These are phyloP conservation scores for Gentiana dahurica DNA, from an alignment of 257 asterid species.

Conservation along the genomic window DNA sequence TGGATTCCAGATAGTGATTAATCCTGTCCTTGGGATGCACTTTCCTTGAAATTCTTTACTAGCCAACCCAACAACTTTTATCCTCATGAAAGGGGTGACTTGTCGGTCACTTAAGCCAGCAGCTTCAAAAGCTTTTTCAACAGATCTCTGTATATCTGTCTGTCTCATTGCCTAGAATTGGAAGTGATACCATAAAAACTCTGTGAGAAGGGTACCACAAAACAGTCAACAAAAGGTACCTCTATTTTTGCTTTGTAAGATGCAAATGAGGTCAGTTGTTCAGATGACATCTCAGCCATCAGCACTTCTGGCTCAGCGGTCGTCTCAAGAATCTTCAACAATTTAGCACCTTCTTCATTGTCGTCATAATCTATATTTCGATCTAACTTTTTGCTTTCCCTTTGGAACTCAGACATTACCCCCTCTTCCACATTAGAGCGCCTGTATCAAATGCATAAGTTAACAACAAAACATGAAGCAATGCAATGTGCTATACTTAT, in stretches of 20 bases:
- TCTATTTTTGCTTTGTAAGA: conserved; percentile 73
- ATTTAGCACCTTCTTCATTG: conserved; percentile 87
- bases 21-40: conserved; percentile 36
- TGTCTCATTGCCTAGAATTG: conserved; percentile 50
- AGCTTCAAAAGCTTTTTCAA: conserved; percentile 66
- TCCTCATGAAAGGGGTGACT: conserved; percentile 74
- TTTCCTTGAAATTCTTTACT: conserved; percentile 28
- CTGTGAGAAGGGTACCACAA: conserved; percentile 4
- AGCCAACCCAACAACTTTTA: conserved; percentile 76
- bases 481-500: too few relatives aligned
- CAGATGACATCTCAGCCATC: conserved; percentile 96
- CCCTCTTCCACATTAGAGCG: conserved; percentile 69
- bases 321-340: conserved; percentile 85
- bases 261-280: conserved; percentile 65
- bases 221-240: conserved; percentile 35
- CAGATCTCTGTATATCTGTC: conserved; percentile 49
- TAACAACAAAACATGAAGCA: too few relatives aligned
- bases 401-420: conserved; percentile 58
- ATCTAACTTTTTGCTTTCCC: conserved; percentile 32
- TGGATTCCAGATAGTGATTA: conserved; percentile 94
- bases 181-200: conserved; percentile 12
- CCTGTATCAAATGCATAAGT: conserved; percentile 23
- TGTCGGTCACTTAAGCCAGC: conserved; percentile 79
- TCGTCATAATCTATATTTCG: conserved; percentile 47
- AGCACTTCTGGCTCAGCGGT: conserved; percentile 93